These are phyloP conservation scores for Lycium barbarum DNA, from an alignment of 257 asterid species.

Conservation along the genomic window DNA sequence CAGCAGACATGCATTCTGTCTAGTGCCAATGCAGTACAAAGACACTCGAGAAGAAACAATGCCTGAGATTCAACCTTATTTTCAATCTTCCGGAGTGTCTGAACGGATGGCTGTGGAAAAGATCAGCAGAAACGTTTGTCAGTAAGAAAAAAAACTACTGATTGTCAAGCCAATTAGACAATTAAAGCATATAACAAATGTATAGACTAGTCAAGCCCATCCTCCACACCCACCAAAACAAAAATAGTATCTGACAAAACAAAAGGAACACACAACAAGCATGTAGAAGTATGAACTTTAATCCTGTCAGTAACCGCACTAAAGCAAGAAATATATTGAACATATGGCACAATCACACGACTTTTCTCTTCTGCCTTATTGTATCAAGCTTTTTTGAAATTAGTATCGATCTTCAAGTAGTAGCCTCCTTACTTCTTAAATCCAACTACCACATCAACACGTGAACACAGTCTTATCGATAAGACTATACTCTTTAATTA, in stretches of 20 bases:
- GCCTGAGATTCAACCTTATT: conserved; percentile 15
- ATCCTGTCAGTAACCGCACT: neutral
- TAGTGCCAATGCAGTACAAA: conserved; percentile 29
- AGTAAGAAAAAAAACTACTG: neutral
- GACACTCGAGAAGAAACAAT: conserved; percentile 18
- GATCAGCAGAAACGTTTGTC: neutral
- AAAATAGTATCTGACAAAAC: neutral
- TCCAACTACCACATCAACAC: neutral
- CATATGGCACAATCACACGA: neutral
- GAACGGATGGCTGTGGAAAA: conserved; percentile 46
- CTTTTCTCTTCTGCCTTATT: neutral
- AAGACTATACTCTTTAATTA: neutral
- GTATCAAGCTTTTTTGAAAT: neutral
- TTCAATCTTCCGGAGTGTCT: conserved; percentile 45
- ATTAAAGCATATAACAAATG: neutral
- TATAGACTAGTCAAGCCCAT: neutral
- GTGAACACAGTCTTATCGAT: neutral
- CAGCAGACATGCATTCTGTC: conserved; percentile 3
- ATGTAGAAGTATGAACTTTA: neutral
- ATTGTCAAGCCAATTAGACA: neutral
- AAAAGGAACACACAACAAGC: neutral
- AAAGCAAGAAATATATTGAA: neutral
- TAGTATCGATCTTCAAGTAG: neutral
- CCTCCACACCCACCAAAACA: neutral
- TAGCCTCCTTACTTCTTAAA: neutral